Evolutionary conservation across 495 filamentous ascomycete genomes (phyloP).

Genomic region (Penicillium fimorum): DNA sequence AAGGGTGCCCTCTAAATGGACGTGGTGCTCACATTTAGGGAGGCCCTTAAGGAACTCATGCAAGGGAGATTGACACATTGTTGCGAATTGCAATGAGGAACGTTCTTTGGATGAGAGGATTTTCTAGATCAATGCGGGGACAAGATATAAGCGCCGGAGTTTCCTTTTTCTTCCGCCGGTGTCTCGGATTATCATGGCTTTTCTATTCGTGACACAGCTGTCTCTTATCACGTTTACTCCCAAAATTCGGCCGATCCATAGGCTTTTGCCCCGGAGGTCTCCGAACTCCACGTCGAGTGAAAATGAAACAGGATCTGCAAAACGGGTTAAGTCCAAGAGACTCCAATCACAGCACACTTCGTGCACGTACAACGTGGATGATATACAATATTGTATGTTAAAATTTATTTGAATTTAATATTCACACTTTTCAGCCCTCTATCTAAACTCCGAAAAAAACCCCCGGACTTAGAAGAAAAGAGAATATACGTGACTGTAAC

Average conservation of each 20-base stretch:
- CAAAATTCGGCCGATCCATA: background rate
- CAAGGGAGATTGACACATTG: constrained; percentile 38
- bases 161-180: constrained; percentile 12
- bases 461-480: background rate
- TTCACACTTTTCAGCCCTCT: background rate
- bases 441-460: background rate
- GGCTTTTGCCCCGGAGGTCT: constrained; percentile 19
- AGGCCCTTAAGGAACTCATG: constrained; percentile 64
- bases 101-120: background rate
- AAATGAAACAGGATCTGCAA: background rate
- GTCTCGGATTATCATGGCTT: background rate
- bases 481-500: constrained; percentile 6
- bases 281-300: constrained; percentile 4
- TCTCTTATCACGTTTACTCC: background rate
- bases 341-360: background rate
- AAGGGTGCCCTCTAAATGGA: constrained; percentile 73
- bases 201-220: background rate
- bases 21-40: constrained; percentile 79
- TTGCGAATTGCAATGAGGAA: background rate
- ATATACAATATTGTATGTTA: background rate
- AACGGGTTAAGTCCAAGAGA: constrained; percentile 18
- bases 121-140: constrained; percentile 3
- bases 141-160: constrained; percentile 1
- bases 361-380: background rate
- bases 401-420: constrained; percentile 7